Evolutionary conservation across 495 filamentous ascomycete genomes (phyloP).

Genomic region (Penicillium malachiteum): DNA sequence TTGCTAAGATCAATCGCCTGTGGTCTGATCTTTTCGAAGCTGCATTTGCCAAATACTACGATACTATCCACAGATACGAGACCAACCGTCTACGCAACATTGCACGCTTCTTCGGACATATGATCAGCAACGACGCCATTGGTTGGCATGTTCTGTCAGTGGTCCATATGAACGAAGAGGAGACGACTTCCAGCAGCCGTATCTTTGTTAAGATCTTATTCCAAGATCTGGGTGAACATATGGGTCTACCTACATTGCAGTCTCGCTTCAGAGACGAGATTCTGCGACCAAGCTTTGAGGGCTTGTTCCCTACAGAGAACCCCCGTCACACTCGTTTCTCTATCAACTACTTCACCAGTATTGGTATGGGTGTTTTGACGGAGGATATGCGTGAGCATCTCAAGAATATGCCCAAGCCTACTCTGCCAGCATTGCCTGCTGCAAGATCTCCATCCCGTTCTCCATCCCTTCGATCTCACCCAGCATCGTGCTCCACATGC

Average conservation of each 20-base stretch:
- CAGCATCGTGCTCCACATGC: slow-evolving; percentile 42
- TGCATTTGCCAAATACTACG: slow-evolving; percentile 88
- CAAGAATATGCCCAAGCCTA: slow-evolving; percentile 79
- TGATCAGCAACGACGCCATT: slow-evolving; percentile 81
- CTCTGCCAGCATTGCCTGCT: slow-evolving; percentile 63
- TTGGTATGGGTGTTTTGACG: slow-evolving; percentile 91
- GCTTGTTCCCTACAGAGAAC: slow-evolving; percentile 86
- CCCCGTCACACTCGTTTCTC: slow-evolving; percentile 90
- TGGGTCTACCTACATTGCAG: slow-evolving; percentile 78
- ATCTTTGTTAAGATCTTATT: slow-evolving; percentile 99
- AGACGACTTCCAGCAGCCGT: slow-evolving; percentile 90
- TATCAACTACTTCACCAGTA: slow-evolving; percentile 98
- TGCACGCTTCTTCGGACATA: slow-evolving; percentile 89
- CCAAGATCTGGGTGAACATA: slow-evolving; percentile 82
- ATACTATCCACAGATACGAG: slow-evolving; percentile 95
- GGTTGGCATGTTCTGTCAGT: slow-evolving; percentile 86
- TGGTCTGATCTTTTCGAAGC: slow-evolving; percentile 92
- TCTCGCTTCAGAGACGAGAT: slow-evolving; percentile 73
- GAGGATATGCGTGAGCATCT: slow-evolving; percentile 92
- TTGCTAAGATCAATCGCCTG: slow-evolving; percentile 90
- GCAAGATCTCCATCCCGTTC: slow-evolving; percentile 53
- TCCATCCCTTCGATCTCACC: slow-evolving; percentile 57
- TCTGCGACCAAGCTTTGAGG: slow-evolving; percentile 74
- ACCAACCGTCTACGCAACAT: slow-evolving; percentile 93
- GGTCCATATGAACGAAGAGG: slow-evolving; percentile 91